Evolutionary conservation across 164 flowering plant genomes (phyloP), one percentile per base, ranked within the genome.

Genomic region (Stephania japonica): DNA sequence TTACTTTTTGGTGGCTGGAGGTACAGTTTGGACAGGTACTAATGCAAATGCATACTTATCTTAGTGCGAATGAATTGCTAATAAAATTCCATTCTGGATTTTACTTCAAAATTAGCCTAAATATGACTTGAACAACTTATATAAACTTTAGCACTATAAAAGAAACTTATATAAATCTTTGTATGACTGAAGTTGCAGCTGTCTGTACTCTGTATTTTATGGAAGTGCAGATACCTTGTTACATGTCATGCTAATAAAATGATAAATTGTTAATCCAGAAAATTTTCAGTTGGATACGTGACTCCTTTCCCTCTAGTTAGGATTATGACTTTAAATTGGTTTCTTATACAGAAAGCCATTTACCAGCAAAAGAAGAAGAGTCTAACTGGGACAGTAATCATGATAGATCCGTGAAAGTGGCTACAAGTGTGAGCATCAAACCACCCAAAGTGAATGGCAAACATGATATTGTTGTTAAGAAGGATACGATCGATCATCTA

Each of bases 21-120:
- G 99, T 72, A 93, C 99, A 65, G 86, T 96, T 73, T 96, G 98
- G 99, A 93, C 87, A 23, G 99, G 99, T 95, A 87, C 56, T 65
- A 66, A 26, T 25, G 26, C 71, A 19, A 38, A 42, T 74, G 65
- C 65, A 5, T 70, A 38, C 24, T 10, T 24, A 42, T 71, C 65
- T 73, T 70, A 13, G n/a, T 70, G 24, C 24, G 8, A 70, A 75
- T 25, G 53, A 9, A 49, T 42, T 70, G 16, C 26, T 13, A 50
- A 69, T 27, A 32, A 1, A 27, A 73, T 50, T 47, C 5, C 61
- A 64, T 65, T 21, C 23, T 44, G 50, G 23, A 7, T 75, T 43
- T 7, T 27, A 65, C 19, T 65, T 38, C n/a, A 64, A 26, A 64
- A 5, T 26, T 16, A 12, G 38, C 38, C 32, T 11, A 32, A 64